Evolutionary conservation across 257 asterid genomes (phyloP).

Genomic region (Thymus quinquecostatus): DNA sequence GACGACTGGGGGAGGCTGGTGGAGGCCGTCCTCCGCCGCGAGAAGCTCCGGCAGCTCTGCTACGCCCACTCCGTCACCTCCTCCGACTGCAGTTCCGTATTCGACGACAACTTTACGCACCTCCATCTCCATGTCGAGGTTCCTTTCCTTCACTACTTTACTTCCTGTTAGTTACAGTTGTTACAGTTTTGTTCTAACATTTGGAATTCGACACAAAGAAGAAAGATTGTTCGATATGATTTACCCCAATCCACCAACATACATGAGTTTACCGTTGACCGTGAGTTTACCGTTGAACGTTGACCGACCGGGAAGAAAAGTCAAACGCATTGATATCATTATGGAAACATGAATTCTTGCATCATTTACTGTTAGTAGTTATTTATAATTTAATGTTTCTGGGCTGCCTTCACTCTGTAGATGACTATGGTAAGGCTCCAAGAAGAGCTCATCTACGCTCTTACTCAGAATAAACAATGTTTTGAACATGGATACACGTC

Average conservation of each 20-base stretch:
- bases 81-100: background rate
- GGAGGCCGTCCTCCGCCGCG: slow-evolving; percentile 17
- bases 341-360: no score
- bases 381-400: no score
- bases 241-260: no score
- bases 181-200: no score
- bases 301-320: no score
- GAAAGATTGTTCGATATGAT: no score
- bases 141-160: background rate
- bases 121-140: background rate
- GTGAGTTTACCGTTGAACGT: no score
- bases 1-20: slow-evolving; percentile 26
- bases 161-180: no score
- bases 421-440: background rate
- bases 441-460: background rate
- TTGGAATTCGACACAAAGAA: no score
- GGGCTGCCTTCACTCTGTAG: background rate
- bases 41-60: slow-evolving; percentile 15
- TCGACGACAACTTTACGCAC: background rate
- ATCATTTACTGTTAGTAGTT: no score
- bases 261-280: no score
- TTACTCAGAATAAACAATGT: background rate
- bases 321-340: no score
- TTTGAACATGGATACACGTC: background rate
- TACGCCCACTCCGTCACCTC: slow-evolving; percentile 5